Evolutionary conservation across 768 basidiomycete genomes (phyloP).

Genomic region (Dioszegia aurantiaca): DNA sequence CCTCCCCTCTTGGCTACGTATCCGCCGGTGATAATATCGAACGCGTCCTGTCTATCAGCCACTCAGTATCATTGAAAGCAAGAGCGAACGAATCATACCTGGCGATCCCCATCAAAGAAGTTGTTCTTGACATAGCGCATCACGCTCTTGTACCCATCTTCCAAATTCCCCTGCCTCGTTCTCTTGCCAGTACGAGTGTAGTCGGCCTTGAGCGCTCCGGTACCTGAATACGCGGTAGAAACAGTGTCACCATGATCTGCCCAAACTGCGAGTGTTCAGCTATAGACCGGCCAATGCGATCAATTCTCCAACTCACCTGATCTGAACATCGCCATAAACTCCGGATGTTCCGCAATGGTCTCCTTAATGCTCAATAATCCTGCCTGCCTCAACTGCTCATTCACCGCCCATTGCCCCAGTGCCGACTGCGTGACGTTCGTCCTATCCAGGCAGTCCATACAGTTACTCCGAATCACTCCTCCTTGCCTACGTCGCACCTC

Average conservation of each 20-base stretch:
- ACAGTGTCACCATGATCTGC: constrained; percentile 92
- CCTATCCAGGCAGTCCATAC: constrained; percentile 91
- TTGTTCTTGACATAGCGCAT: constrained; percentile 92
- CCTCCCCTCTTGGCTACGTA: constrained; percentile 80
- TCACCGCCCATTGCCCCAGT: constrained; percentile 79
- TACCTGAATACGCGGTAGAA: constrained; percentile 85
- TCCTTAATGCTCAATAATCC: constrained; percentile 71
- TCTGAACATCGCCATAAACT: constrained; percentile 76
- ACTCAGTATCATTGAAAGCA: background rate
- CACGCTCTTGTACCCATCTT: constrained; percentile 81
- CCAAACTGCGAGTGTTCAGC: constrained; percentile 69
- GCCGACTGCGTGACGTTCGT: constrained; percentile 96
- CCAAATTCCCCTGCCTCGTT: constrained; percentile 70
- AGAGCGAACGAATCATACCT: constrained; percentile 57
- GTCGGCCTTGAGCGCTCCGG: constrained; percentile 93
- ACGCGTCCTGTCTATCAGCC: constrained; percentile 66
- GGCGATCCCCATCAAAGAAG: constrained; percentile 89
- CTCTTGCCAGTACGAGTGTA: constrained; percentile 91
- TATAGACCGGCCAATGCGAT: background rate
- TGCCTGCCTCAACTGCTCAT: constrained; percentile 68
- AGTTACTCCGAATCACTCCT: constrained; percentile 86
- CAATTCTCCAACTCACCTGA: constrained; percentile 65
- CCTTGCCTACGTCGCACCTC: constrained; percentile 60
- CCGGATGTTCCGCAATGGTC: constrained; percentile 74
- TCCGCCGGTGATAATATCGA: constrained; percentile 85